Conservation (phyloP, 1,284 basidiomycete species). For the Puccinia hordei region DNA sequence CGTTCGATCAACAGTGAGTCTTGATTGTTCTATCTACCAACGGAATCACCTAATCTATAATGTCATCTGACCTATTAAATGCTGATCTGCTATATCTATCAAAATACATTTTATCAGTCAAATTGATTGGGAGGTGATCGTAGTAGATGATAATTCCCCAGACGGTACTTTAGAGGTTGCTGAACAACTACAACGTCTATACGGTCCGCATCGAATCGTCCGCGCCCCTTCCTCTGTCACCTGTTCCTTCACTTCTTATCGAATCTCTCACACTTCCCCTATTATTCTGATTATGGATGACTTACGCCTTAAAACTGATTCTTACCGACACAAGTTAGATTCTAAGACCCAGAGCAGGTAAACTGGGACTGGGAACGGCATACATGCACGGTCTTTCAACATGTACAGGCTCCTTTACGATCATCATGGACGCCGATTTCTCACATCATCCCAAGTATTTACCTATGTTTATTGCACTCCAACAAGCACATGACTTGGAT, state of each 20-base stretch:
- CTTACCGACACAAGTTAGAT: conserved; percentile 16
- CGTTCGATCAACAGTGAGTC: conserved; percentile 73
- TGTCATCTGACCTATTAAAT: too few relatives aligned
- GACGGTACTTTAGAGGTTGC: conserved; percentile 89
- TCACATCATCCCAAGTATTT: conserved; percentile 69
- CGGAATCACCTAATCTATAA: neutral
- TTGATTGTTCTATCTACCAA: neutral
- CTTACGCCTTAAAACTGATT: neutral
- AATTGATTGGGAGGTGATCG: conserved; percentile 75
- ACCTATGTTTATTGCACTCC: conserved; percentile 61
- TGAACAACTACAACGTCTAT: conserved; percentile 71
- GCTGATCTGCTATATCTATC: neutral
- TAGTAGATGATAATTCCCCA: conserved; percentile 87
- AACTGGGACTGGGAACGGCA: conserved; percentile 68
- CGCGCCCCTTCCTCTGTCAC: conserved; percentile 55
- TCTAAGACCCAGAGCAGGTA: conserved; percentile 40
- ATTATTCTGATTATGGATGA: neutral
- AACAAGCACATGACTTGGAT: conserved; percentile 77
- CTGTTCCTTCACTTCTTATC: conserved; percentile 7
- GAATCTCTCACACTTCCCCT: neutral
- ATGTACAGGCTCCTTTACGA: conserved; percentile 86
- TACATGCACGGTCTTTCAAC: conserved; percentile 88
- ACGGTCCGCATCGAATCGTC: conserved; percentile 81
- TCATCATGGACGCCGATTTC: conserved; percentile 96
- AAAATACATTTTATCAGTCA: neutral